Conservation (phyloP, 257 asterid species). For the Rehmannia glutinosa region DNA sequence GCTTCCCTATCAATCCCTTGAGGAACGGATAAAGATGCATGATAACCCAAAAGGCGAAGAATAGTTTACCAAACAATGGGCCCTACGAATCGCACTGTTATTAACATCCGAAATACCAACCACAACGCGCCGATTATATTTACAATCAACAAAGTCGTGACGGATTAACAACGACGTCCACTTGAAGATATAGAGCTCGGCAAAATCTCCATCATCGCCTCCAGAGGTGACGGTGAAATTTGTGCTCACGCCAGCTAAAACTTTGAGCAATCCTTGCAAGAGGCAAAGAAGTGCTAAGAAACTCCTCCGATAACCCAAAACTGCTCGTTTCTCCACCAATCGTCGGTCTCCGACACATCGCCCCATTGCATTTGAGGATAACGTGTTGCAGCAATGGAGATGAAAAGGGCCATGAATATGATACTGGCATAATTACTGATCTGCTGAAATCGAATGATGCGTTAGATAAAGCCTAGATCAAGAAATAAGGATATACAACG, state of each 20-base stretch:
- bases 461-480: conserved; percentile 18
- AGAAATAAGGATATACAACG: too few relatives aligned
- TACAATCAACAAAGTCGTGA: conserved; percentile 61
- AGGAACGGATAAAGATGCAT: conserved; percentile 91
- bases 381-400: conserved; percentile 80
- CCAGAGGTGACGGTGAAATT: conserved; percentile 87
- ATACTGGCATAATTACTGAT: conserved; percentile 80
- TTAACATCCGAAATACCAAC: conserved; percentile 73
- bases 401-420: conserved; percentile 71
- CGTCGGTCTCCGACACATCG: conserved; percentile 67
- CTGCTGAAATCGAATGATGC: conserved; percentile 34
- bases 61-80: conserved; percentile 66
- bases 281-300: conserved; percentile 83
- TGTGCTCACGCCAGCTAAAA: conserved; percentile 76
- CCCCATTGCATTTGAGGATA: conserved; percentile 97
- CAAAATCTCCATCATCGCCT: conserved; percentile 71
- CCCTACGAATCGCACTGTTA: conserved; percentile 92
- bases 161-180: conserved; percentile 80
- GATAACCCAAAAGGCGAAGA: conserved; percentile 86
- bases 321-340: conserved; percentile 99
- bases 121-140: conserved; percentile 67
- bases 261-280: conserved; percentile 83
- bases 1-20: conserved; percentile 76
- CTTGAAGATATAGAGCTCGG: conserved; percentile 74
- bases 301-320: conserved; percentile 97